Base-by-base conservation (phyloP, 305 asterid species). In the Petunia hybrid region DNA sequence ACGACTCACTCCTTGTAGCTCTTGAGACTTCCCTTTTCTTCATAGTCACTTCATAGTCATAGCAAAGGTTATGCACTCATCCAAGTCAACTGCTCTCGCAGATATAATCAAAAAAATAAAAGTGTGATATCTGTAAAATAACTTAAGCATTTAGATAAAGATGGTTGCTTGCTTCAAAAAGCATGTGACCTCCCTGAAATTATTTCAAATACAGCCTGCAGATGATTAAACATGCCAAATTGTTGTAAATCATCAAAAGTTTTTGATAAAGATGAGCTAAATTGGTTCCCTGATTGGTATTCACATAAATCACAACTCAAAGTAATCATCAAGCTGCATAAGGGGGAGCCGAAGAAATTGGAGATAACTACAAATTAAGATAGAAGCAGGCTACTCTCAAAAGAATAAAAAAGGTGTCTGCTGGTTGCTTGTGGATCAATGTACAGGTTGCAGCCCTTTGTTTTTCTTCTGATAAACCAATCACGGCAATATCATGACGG, bases 401-500 rank as follows among this genome's bases (percentile, higher is more conserved):
- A 71, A 39, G 62, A 10, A 70, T 70, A 8, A 70, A 70, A 22
- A 42, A 10, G 2, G 62, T 48, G 61, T 57, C 45, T 10, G 78
- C 46, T 71, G 62, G 45, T 35, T 35, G 45, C 62, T 22, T 22
- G 77, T 22, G 77, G 59, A 59, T 46, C 76, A 43, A 69, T 22
- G 39, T 69, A 69, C 48, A 45, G 59, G 61, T 53, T 46, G 31
- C 77, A 70, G 31, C 43, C 10, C 56, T 38, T 55, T 45, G 60
- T 5, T 46, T 70, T 31, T 42, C 63, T 51, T 73, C 35, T 73
- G 45, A 73, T 51, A 73, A 73, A 51, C 31, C 0, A 51, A 35
- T 73, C 78, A 73, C 14, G 80, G 78, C 85, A 71, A 62, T 45
- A 43, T 78, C 71, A 77, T 57, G 80, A 81, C 62, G 81, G 82